Conservation (phyloP, 257 asterid genomes). For the Echium plantagineum region DNA sequence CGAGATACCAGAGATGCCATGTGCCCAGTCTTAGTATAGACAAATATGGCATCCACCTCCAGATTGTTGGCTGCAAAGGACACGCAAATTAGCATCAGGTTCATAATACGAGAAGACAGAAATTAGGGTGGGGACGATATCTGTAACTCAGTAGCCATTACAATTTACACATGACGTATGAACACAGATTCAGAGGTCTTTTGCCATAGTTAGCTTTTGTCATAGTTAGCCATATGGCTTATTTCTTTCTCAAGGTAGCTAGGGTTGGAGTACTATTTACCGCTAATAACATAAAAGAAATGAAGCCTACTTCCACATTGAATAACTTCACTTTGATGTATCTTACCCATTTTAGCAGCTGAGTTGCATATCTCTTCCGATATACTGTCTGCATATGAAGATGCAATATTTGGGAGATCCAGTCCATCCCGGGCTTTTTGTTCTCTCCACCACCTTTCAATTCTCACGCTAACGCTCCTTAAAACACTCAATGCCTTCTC, state of each 20-base stretch:
- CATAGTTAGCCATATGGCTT: too few relatives aligned
- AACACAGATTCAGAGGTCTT: too few relatives aligned
- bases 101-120: too few relatives aligned
- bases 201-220: too few relatives aligned
- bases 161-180: too few relatives aligned
- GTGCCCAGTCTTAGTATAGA: constrained; percentile 79
- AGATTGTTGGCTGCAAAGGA: constrained; percentile 72
- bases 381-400: constrained; percentile 69
- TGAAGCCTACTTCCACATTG: neutral
- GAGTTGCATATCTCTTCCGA: constrained; percentile 98
- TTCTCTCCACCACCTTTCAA: constrained; percentile 98
- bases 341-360: constrained; percentile 97
- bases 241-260: too few relatives aligned
- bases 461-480: constrained; percentile 91
- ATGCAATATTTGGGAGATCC: constrained; percentile 75
- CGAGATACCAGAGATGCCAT: constrained; percentile 98
- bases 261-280: too few relatives aligned
- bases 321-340: neutral
- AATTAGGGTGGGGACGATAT: too few relatives aligned
- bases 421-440: constrained; percentile 63
- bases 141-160: neutral
- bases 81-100: constrained; percentile 7
- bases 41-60: constrained; percentile 89
- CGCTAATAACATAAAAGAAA: too few relatives aligned
- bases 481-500: constrained; percentile 88